Evolutionary conservation across 768 basidiomycete genomes (phyloP), one percentile per base, ranked within the genome.

Genomic region (Saitozyma podzolica): DNA sequence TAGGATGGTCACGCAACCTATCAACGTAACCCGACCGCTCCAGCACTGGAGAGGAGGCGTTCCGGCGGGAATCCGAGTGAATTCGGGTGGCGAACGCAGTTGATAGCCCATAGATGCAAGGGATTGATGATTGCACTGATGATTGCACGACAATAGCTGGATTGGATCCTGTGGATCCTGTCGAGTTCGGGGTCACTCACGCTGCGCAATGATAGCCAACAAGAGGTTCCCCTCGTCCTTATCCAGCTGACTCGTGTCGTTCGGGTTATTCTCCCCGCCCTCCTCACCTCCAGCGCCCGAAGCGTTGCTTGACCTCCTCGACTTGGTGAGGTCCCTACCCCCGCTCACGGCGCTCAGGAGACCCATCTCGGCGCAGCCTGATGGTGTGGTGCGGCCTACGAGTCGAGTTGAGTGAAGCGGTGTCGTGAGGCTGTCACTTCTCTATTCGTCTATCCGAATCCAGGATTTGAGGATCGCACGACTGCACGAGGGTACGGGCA

Each of bases 151-250:
- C 51, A 14, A 16, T 14, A 41, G 54, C 1, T 2, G 17, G 47
- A 17, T 13, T 14, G 13, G 47, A 3, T 13, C 9, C 16, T 7
- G 11, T n/a, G 19, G 3, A 49, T 29, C 13, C 11, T 29, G 29
- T 29, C 29, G 5, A 29, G 29, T 29, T 29, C 29, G 29, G 2
- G 29, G 29, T 29, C 29, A 88, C 92, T 89, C 85, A 61, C 96
- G 85, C 79, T 97, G 94, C 19, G 90, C 89, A 74, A 96, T 95
- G 70, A 96, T 81, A 11, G 88, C 88, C 64, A 86, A 78, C 78
- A 96, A 89, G 69, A 97, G 85, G 51, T 92, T 95, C 55, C 93
- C 93, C 78, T 97, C 90, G 80, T 93, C 84, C 79, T 94, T 92
- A 80, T 95, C 92, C 87, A 95, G 82, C 82, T 92, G 89, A 63